These are phyloP conservation scores for Neoscytalidium dimidiatum DNA, from an alignment of 2,329 filamentous ascomycete genomes.

Conservation along the genomic window DNA sequence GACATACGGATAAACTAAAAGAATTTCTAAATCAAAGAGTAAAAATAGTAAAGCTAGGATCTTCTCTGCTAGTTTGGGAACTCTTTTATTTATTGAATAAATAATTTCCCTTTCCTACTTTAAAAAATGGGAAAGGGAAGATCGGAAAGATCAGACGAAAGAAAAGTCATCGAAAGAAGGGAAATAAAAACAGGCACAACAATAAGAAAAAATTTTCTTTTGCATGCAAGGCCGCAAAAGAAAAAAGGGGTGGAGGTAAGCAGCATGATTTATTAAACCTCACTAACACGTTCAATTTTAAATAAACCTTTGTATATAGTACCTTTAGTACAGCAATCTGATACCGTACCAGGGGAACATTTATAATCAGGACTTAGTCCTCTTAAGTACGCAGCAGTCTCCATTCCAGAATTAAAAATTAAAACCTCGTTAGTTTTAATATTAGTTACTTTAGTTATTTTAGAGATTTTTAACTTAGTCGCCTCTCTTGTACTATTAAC, in stretches of 20 bases:
- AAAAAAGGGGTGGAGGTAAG: background rate
- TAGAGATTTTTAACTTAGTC: background rate
- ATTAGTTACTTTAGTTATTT: background rate
- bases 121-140: too few relatives aligned
- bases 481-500: background rate
- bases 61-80: too few relatives aligned
- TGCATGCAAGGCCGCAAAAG: too few relatives aligned
- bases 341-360: background rate
- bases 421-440: background rate
- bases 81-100: too few relatives aligned
- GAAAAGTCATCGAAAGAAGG: too few relatives aligned
- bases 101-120: too few relatives aligned
- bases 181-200: background rate
- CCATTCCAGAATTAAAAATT: background rate
- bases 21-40: slow-evolving; percentile 37
- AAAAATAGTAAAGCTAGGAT: too few relatives aligned
- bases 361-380: background rate
- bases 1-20: slow-evolving; percentile 31
- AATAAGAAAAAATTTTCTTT: background rate
- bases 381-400: background rate
- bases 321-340: background rate
- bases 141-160: too few relatives aligned
- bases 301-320: background rate
- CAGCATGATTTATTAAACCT: background rate
- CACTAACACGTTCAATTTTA: background rate